Conservation (phyloP, 345 rosid genomes). For the Psidium friedrichsthalianum region DNA sequence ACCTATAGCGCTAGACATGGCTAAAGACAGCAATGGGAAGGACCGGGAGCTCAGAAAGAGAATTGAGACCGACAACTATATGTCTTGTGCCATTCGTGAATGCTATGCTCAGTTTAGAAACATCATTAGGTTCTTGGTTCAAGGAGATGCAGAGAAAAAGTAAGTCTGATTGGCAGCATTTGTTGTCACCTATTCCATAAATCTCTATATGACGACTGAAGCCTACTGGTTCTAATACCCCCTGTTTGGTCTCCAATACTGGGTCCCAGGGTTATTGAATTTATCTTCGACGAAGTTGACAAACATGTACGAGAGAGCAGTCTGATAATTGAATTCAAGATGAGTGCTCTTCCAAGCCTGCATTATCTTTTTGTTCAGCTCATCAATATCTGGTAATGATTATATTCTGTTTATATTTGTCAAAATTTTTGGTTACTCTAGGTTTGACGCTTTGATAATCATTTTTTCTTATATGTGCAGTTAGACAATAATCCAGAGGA, state of each 20-base stretch:
- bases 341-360: conserved; percentile 89
- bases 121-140: conserved; percentile 70
- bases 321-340: conserved; percentile 49
- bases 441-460: background rate
- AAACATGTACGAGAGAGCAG: conserved; percentile 19
- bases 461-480: conserved; percentile 19
- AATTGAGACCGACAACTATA: conserved; percentile 60
- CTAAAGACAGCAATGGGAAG: conserved; percentile 89
- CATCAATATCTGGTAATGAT: conserved; percentile 69
- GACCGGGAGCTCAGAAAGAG: conserved; percentile 87
- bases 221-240: background rate
- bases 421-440: background rate
- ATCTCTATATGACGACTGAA: background rate
- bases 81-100: conserved; percentile 89
- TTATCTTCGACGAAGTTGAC: conserved; percentile 55
- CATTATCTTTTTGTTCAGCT: conserved; percentile 78
- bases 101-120: conserved; percentile 92
- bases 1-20: conserved; percentile 98
- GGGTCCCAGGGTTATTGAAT: conserved; percentile 56
- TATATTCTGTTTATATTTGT: background rate
- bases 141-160: conserved; percentile 57
- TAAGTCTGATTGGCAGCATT: conserved; percentile 19
- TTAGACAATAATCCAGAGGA: conserved; percentile 60
- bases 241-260: conserved; percentile 1
- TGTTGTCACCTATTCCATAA: background rate